Evolutionary conservation across 169 alveolate species (phyloP).

Genomic region (Plasmodium inui): DNA sequence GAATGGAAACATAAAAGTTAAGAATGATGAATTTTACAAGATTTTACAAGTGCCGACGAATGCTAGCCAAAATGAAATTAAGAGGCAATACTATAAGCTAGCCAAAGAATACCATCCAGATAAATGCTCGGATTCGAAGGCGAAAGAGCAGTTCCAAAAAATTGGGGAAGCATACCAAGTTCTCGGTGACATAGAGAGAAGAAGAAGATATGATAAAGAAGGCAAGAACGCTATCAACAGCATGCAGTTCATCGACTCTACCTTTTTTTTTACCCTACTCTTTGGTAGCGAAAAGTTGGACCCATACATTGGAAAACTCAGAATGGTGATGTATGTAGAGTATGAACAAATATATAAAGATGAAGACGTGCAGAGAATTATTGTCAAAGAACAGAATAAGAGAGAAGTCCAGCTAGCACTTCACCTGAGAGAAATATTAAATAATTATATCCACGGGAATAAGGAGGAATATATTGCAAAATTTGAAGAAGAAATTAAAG

Average conservation of each 20-base stretch:
- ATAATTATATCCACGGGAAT: slow-evolving; percentile 85
- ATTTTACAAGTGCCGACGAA: slow-evolving; percentile 87
- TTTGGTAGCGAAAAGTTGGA: slow-evolving; percentile 92
- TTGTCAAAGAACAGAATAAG: slow-evolving; percentile 83
- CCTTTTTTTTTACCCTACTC: slow-evolving; percentile 89
- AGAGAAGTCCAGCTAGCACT: slow-evolving; percentile 90
- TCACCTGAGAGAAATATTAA: slow-evolving; percentile 84
- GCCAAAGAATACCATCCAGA: slow-evolving; percentile 95
- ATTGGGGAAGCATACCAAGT: slow-evolving; percentile 95
- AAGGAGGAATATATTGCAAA: slow-evolving; percentile 82
- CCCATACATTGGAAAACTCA: slow-evolving; percentile 90
- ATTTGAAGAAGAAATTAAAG: slow-evolving; percentile 82
- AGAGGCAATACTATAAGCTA: slow-evolving; percentile 89
- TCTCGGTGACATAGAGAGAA: slow-evolving; percentile 93
- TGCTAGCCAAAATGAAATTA: slow-evolving; percentile 86
- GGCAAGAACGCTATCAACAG: slow-evolving; percentile 93
- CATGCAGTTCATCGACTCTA: slow-evolving; percentile 91
- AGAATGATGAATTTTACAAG: slow-evolving; percentile 88
- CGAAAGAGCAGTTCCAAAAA: slow-evolving; percentile 89
- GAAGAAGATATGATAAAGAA: slow-evolving; percentile 92
- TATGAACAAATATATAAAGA: slow-evolving; percentile 80
- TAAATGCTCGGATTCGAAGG: slow-evolving; percentile 92
- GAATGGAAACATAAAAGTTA: slow-evolving; percentile 78
- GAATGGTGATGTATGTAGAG: slow-evolving; percentile 89
- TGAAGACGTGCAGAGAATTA: slow-evolving; percentile 62